Evolutionary conservation across 2,329 filamentous ascomycete genomes (phyloP), one percentile per base, ranked within the genome.

Genomic region (Cordyceps fumosorosea): DNA sequence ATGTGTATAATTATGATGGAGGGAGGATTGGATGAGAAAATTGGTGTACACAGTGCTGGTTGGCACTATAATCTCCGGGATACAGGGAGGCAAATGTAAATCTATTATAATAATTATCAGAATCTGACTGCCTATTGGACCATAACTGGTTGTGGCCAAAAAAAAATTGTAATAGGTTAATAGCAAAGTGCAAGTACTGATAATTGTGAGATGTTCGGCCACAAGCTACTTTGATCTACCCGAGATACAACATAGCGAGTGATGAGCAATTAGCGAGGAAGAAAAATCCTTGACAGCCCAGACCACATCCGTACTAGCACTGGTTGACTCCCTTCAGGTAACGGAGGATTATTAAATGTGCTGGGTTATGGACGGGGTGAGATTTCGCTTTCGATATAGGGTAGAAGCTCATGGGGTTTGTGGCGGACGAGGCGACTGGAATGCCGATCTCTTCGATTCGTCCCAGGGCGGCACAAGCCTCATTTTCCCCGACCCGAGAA

Each of bases 371-470:
- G n/a, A 47, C 44, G 3, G 44, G n/a, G 3, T 45, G 20, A 3
- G n/a, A 1, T 44, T 44, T 44, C 40, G 22, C n/a, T 24, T 34
- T 16, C 3, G 16, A 16, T 52, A 29, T n/a, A 56, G 44, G 55
- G 55, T 56, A 56, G 55, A 14, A 12, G 11, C 5, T 29, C 7
- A 20, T 47, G n/a, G 20, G n/a, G 20, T 24, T 20, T 44, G 37
- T 3, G 10, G 18, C 16, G 5, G 44, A 20, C 16, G 16, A 18
- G 18, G 6, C 4, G n/a, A 44, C 55, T 22, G 55, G 29, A 56
- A 56, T 56, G 55, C 26, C 55, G 55, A 48, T 56, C 42, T 44
- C 26, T 42, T 24, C 34, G 55, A 56, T 56, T 34, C 44, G 54
- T 56, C 42, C 54, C 26, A 47, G 32, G 11, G 42, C 54, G 42